A percentile compares a stretch with the other conserved stretches of the same genome.
phyloP scores from a whole-genome alignment of 2,329 filamentous ascomycete species.

The Cercospora zeina region DNA sequence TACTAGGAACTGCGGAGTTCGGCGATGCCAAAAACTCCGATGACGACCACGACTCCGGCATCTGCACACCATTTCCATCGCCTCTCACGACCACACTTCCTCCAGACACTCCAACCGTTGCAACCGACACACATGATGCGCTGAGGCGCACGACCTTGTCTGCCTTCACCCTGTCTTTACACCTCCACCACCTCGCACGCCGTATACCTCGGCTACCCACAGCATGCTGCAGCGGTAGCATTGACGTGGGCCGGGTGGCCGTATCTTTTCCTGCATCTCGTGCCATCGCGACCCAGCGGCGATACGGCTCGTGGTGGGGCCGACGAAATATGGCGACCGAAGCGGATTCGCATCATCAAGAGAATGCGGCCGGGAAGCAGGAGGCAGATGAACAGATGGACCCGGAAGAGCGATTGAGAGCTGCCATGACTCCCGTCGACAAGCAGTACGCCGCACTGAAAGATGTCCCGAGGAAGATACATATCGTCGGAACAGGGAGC shows the following conservation, averaged over 20 bases:
- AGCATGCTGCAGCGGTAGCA: conserved; percentile 49
- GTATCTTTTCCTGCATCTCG: conserved; percentile 33
- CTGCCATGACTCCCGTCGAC: conserved; percentile 33
- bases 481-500: conserved; percentile 79
- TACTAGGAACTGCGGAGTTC: conserved; percentile 6
- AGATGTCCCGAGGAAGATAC: conserved; percentile 56
- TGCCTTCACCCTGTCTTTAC: conserved; percentile 47
- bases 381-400: conserved; percentile 14
- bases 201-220: conserved; percentile 45
- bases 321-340: conserved; percentile 26
- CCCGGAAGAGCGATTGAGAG: conserved; percentile 17
- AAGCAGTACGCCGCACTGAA: conserved; percentile 34
- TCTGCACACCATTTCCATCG: neutral
- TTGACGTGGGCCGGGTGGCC: conserved; percentile 48
- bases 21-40: neutral
- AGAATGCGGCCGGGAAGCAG: neutral
- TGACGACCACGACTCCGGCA: conserved; percentile 5
- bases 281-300: conserved; percentile 3
- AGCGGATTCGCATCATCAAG: conserved; percentile 11
- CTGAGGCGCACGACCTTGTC: neutral
- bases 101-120: neutral
- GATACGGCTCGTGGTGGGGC: conserved; percentile 30
- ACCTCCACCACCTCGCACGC: conserved; percentile 50
- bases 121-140: neutral
- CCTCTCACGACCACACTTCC: neutral